Percentiles rank a stretch among this genome's conserved stretches.
phyloP scores from a whole-genome alignment of 306 rosid genomes.

The Prunus davidiana region DNA sequence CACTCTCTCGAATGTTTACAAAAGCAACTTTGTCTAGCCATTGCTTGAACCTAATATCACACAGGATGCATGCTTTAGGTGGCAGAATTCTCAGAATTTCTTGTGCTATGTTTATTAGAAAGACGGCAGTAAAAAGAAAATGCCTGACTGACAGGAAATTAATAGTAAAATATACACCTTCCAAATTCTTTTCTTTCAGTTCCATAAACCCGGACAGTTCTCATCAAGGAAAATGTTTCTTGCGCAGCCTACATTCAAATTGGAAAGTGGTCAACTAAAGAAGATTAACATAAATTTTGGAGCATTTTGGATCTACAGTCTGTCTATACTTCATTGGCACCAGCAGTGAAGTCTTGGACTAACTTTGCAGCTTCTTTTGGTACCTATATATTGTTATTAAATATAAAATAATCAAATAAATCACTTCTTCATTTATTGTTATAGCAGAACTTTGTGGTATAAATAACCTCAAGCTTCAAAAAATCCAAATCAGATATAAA shows the following conservation, averaged over 20 bases:
- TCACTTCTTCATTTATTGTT: too few relatives aligned
- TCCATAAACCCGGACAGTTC: constrained; percentile 56
- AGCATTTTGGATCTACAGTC: constrained; percentile 20
- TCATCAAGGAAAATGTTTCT: constrained; percentile 57
- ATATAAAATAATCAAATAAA: not conserved
- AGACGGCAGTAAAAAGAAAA: not conserved
- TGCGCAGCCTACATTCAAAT: constrained; percentile 53
- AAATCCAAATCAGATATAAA: not conserved
- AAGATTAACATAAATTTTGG: constrained; percentile 2
- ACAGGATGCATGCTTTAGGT: constrained; percentile 11
- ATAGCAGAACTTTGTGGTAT: not conserved
- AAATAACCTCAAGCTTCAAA: not conserved
- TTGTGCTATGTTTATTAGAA: not conserved
- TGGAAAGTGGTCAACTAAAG: constrained; percentile 2
- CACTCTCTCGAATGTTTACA: constrained; percentile 57
- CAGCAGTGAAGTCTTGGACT: constrained; percentile 68
- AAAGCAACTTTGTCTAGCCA: constrained; percentile 60
- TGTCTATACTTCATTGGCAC: constrained; percentile 59
- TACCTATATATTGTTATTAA: constrained; percentile 39
- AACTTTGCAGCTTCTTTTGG: constrained; percentile 59
- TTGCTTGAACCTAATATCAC: constrained; percentile 51
- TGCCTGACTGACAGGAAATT: constrained; percentile 12
- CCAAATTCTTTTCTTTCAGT: constrained; percentile 49
- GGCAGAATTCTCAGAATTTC: not conserved
- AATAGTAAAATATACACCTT: constrained; percentile 36